Base-by-base conservation (phyloP, 306 rosid genomes). In the Mimosa bimucronata region DNA sequence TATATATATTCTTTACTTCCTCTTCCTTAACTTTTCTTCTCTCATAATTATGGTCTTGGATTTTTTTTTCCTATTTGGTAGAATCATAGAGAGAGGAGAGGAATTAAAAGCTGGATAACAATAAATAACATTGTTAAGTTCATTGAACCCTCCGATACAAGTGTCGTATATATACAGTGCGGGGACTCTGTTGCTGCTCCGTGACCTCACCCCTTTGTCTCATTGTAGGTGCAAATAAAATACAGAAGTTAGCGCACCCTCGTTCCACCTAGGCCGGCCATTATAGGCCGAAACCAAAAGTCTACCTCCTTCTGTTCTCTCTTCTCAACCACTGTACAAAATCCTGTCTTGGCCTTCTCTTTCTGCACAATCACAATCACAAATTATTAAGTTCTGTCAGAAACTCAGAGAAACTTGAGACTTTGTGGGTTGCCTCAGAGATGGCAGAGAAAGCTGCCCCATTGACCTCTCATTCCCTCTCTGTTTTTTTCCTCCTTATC, bases 391-490 rank as follows among this genome's bases (percentile, higher is more conserved):
- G 7, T 23, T 1, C 19, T 11, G 5, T 21, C 9, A 55, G 26
- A 65, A 48, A 6, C 73, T 21, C 58, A 16, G 12, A 28, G 31
- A 50, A 52, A 41, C 41, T 60, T 18, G 75, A 73, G 3, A 74
- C 16, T 62, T 69, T 62, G 25, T 65, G 69, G 65, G 41, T 13
- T 13, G 57, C 9, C 46, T 28, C 23, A 70, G 7, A 80, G 73
- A 86, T 93, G 94, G 74, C 64, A 11, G 79, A 31, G 62, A 37
- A 29, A 28, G 61, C 9, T 10, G 9, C 25, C 66, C 62, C 26
- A 11, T 40, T 66, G 23, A 53, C 71, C 38, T 37, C 66, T 41
- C 71, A 50, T 29, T 73, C 62, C 62, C 52, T 77, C 70, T 77
- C 41, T 41, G 67, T 38, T 65, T 76, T 68, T 76, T 38, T 64